These are phyloP conservation scores for Trypanosoma lewisi DNA, from an alignment of 208 protist genomes.

Conservation along the genomic window DNA sequence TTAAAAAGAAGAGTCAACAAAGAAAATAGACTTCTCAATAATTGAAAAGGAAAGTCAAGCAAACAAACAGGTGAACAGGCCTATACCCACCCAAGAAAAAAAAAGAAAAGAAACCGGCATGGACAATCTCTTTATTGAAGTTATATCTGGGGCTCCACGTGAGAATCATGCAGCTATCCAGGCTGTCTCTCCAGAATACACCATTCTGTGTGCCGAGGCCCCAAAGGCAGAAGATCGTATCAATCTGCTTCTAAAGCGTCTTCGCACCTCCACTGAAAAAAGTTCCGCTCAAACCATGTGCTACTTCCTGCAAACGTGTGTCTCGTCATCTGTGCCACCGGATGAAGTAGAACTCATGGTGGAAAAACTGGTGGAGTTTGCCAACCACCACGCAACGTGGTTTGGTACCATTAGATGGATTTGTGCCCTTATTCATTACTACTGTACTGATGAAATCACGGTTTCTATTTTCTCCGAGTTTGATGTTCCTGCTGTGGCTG, in stretches of 20 bases:
- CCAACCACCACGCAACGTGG: conserved; percentile 70
- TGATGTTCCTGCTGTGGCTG: conserved; percentile 67
- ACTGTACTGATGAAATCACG: conserved; percentile 89
- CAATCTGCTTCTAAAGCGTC: conserved; percentile 50
- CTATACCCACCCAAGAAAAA: neutral
- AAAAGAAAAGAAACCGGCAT: conserved; percentile 24
- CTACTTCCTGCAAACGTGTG: conserved; percentile 73
- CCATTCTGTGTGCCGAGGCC: conserved; percentile 75
- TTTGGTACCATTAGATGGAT: conserved; percentile 70
- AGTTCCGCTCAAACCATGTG: conserved; percentile 68
- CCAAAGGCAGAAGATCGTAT: conserved; percentile 58
- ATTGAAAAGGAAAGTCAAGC: neutral
- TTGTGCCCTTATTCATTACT: conserved; percentile 86
- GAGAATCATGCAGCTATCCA: conserved; percentile 41
- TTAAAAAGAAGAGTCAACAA: neutral
- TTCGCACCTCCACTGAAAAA: conserved; percentile 69
- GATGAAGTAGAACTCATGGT: conserved; percentile 80
- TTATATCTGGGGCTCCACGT: conserved; percentile 59
- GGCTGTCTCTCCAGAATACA: conserved; percentile 64
- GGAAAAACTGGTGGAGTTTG: conserved; percentile 52
- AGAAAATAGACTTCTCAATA: neutral
- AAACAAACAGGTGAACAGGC: neutral
- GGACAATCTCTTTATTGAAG: conserved; percentile 63
- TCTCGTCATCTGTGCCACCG: conserved; percentile 47
- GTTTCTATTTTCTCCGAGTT: conserved; percentile 86